A percentile compares a stretch with the other conserved stretches of the same genome.
phyloP scores from a whole-genome alignment of 768 basidiomycete genomes.

The Hydnomerulius pinastri region DNA sequence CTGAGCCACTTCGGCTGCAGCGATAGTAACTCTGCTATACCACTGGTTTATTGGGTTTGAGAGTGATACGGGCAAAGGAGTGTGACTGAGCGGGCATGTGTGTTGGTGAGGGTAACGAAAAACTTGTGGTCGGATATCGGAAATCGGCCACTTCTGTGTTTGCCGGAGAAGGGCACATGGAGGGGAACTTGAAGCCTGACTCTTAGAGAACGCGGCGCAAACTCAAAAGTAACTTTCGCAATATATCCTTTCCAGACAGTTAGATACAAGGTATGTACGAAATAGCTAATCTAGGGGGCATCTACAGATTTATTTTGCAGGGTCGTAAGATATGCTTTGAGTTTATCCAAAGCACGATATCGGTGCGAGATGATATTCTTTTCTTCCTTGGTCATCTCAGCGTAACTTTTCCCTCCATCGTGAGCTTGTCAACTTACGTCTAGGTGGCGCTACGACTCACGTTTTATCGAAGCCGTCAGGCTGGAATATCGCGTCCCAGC shows the following conservation, averaged over 20 bases:
- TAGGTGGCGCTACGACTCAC: constrained; percentile 41
- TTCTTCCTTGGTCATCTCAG: constrained; percentile 63
- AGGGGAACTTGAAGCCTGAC: neutral
- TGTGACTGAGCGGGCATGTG: neutral
- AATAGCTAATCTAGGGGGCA: no score
- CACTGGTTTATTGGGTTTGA: neutral
- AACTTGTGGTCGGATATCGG: constrained; percentile 13
- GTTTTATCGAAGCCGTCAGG: constrained; percentile 76
- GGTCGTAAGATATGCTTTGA: constrained; percentile 43
- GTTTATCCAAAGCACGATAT: constrained; percentile 61
- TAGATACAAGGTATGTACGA: no score
- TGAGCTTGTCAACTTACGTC: neutral
- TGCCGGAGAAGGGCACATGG: neutral
- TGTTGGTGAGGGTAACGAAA: neutral
- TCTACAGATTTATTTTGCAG: constrained; percentile 7
- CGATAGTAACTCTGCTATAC: neutral
- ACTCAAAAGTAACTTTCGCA: neutral
- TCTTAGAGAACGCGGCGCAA: neutral
- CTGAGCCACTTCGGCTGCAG: neutral
- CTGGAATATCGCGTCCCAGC: constrained; percentile 91
- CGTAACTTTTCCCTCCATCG: constrained; percentile 43
- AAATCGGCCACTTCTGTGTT: neutral
- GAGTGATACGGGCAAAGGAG: neutral
- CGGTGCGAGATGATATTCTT: constrained; percentile 72
- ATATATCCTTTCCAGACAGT: constrained; percentile 9